Percentiles rank a stretch among this genome's conserved stretches.
phyloP scores from a whole-genome alignment of 2,329 filamentous ascomycete genomes.

The Knufia fluminis region DNA sequence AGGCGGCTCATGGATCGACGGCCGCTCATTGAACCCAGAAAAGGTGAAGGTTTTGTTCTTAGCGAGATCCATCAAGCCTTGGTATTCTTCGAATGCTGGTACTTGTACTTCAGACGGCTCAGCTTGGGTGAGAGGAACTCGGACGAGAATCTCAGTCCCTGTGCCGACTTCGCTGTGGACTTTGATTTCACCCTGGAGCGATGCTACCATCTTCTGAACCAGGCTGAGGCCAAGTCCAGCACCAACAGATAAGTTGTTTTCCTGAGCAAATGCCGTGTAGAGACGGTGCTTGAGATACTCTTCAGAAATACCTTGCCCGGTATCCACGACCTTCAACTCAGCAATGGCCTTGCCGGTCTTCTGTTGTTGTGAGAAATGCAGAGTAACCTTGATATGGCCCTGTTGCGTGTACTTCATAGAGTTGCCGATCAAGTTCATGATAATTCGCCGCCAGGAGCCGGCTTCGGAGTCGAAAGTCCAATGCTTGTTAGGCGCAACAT shows the following conservation, averaged over 20 bases:
- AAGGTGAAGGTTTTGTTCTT: background rate
- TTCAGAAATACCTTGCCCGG: slow-evolving; percentile 55
- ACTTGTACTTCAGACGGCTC: background rate
- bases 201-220: slow-evolving; percentile 51
- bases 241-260: slow-evolving; percentile 46
- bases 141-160: slow-evolving; percentile 48
- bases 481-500: slow-evolving; percentile 35
- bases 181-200: slow-evolving; percentile 50
- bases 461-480: slow-evolving; percentile 50
- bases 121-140: slow-evolving; percentile 31
- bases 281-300: slow-evolving; percentile 53
- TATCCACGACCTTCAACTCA: slow-evolving; percentile 48
- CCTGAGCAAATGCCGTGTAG: slow-evolving; percentile 51
- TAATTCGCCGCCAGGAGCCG: slow-evolving; percentile 45
- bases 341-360: slow-evolving; percentile 25
- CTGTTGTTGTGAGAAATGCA: slow-evolving; percentile 28
- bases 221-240: slow-evolving; percentile 53
- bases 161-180: slow-evolving; percentile 45
- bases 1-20: background rate
- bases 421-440: slow-evolving; percentile 57
- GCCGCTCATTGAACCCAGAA: background rate
- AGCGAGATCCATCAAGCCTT: background rate
- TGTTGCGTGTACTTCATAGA: slow-evolving; percentile 52
- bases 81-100: background rate
- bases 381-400: slow-evolving; percentile 41